phyloP scores from a whole-genome alignment of 2,329 filamentous ascomycete genomes.

The Epichloe aotearoae region DNA sequence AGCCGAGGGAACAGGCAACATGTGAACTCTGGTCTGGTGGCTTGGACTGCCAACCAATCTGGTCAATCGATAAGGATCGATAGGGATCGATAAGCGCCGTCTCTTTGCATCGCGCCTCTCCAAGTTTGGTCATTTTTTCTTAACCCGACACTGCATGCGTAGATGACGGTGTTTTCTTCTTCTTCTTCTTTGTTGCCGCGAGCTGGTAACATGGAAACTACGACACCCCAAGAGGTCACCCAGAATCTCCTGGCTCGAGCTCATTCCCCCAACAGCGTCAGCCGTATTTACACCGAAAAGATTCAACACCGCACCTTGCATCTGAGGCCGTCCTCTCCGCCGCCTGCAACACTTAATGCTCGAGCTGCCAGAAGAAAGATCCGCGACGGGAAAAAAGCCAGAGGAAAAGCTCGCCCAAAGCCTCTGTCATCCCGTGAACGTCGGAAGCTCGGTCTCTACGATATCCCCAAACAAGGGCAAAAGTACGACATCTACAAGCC shows the following conservation, averaged over 20 bases:
- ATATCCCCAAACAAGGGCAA: conserved; percentile 51
- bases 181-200: neutral
- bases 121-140: no score
- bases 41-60: neutral
- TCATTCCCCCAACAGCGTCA: conserved; percentile 60
- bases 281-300: conserved; percentile 66
- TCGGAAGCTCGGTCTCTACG: conserved; percentile 57
- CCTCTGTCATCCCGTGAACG: conserved; percentile 74
- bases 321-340: conserved; percentile 62
- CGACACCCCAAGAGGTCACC: conserved; percentile 29
- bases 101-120: no score
- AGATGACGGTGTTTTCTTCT: no score
- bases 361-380: conserved; percentile 43
- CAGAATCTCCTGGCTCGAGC: conserved; percentile 60
- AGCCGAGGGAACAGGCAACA: conserved; percentile 4
- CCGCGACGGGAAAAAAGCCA: conserved; percentile 31
- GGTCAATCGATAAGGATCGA: neutral
- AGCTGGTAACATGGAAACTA: conserved; percentile 18
- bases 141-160: no score
- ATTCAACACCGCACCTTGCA: conserved; percentile 71
- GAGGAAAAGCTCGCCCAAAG: conserved; percentile 38
- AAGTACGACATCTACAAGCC: conserved; percentile 63
- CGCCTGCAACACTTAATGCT: conserved; percentile 37
- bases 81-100: neutral
- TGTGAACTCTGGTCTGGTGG: neutral